Conservation (phyloP, 1,284 basidiomycete species). For the Fereydounia khargensis region DNA sequence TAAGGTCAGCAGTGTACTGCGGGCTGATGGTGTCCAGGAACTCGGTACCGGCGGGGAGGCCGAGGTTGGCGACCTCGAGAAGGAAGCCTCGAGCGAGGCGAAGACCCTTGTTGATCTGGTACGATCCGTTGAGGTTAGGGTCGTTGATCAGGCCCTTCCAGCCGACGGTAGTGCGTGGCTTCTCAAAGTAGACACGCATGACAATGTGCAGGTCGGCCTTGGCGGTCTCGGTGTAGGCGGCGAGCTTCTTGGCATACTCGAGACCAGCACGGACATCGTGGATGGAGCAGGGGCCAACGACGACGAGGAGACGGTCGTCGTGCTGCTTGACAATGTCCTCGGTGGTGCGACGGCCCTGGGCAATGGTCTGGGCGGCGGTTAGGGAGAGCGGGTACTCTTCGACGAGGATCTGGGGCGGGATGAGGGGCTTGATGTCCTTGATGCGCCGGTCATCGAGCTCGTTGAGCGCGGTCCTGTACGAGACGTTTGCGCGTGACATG, state of each 20-base stretch:
- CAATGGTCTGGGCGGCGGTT: conserved; percentile 41
- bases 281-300: conserved; percentile 55
- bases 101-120: conserved; percentile 94
- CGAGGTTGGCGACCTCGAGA: conserved; percentile 62
- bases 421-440: conserved; percentile 50
- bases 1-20: conserved; percentile 92
- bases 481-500: conserved; percentile 5
- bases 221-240: conserved; percentile 74
- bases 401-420: conserved; percentile 53
- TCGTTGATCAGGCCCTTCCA: conserved; percentile 99
- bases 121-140: conserved; percentile 75
- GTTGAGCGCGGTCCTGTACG: conserved; percentile 43
- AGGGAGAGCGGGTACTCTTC: conserved; percentile 52
- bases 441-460: conserved; percentile 54
- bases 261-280: conserved; percentile 53
- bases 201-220: conserved; percentile 87
- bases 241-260: conserved; percentile 63
- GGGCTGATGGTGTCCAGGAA: conserved; percentile 75
- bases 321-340: conserved; percentile 48
- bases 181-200: conserved; percentile 65
- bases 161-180: conserved; percentile 79
- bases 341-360: conserved; percentile 35
- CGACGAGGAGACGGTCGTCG: conserved; percentile 52
- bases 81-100: conserved; percentile 85
- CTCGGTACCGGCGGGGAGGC: conserved; percentile 58